A percentile compares a stretch with the other conserved stretches of the same genome.
These are phyloP conservation scores for Phaffomyces opuntiae DNA, from an alignment of 805 yeast species.

Conservation along the genomic window DNA sequence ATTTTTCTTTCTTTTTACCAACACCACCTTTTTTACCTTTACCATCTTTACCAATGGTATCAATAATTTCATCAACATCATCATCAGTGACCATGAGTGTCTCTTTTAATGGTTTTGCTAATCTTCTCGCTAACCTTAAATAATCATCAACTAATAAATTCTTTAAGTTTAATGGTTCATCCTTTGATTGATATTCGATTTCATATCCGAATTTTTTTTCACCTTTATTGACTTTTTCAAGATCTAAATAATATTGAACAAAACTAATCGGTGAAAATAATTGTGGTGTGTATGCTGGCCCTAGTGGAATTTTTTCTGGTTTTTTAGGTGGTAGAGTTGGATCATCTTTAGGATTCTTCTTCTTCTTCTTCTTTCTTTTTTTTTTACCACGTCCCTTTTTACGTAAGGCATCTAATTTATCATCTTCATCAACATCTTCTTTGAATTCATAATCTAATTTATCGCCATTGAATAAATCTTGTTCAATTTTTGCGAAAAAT, in stretches of 20 bases:
- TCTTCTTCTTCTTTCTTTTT: constrained; percentile 19
- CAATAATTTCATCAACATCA: constrained; percentile 7
- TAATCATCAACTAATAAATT: constrained; percentile 56
- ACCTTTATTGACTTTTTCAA: constrained; percentile 38
- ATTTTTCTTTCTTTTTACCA: no score
- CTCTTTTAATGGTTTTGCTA: constrained; percentile 36
- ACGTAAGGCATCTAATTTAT: background rate
- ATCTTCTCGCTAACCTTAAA: constrained; percentile 46
- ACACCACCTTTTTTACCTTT: no score
- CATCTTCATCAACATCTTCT: constrained; percentile 6
- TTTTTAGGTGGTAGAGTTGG: constrained; percentile 54
- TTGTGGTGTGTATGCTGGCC: constrained; percentile 74
- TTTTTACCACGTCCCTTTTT: background rate
- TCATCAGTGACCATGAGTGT: background rate
- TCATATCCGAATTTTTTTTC: constrained; percentile 46
- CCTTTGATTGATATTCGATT: constrained; percentile 65
- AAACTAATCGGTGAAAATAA: constrained; percentile 66
- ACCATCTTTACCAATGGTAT: no score
- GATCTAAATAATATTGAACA: constrained; percentile 69
- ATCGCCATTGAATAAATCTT: constrained; percentile 24
- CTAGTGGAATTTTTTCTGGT: constrained; percentile 49
- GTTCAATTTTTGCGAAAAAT: constrained; percentile 46
- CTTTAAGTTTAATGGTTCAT: constrained; percentile 45
- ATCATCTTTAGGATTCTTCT: constrained; percentile 34
- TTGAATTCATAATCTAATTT: constrained; percentile 20